Base-by-base conservation (phyloP, 2,329 filamentous ascomycete genomes). In the Orbilia quercus region DNA sequence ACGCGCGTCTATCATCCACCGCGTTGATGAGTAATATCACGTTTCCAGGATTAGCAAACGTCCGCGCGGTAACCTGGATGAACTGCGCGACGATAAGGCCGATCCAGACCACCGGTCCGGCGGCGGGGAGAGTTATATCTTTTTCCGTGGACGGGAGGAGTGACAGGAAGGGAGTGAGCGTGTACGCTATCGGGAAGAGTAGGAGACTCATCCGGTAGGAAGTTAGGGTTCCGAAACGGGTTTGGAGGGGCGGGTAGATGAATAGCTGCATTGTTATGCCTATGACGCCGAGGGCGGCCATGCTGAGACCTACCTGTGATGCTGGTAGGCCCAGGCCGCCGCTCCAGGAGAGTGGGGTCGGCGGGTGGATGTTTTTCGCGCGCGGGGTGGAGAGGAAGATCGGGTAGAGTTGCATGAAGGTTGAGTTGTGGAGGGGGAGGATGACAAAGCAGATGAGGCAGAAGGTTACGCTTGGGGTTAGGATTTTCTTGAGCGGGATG, bases 301-400 rank as follows among this genome's bases (percentile, higher is more conserved):
- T 92, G 2, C 90, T 90, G 45, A 91, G 82, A n/a, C 91, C 91
- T 31, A 95, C 89, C 1, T 86, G 85, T 0, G 85, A 84, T 0
- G 90, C 88, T 0, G 86, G 86, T 58, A 95, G 84, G n/a, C 90
- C 90, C 0, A 95, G 83, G 1, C 91, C 91, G 25, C 91, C 90
- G 0, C 86, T 85, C 76, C 90, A 92, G 74, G 84, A 81, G 77
- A 90, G 87, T 0, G 87, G 84, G 66, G 85, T 80, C 74, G 80
- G 76, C 76, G 80, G 80, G 76, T 76, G 63, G 77, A 72, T 77
- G 76, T 78, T 78, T 76, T 84, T 80, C 74, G 83, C 87, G 2
- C 89, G 87, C 0, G 89, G 88, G 0, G 89, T 90, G 0, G 90
- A 91, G 48, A 93, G 84, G 80, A 93, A 92, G 55, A 91, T 84